These are phyloP conservation scores for Boletus insuetus DNA, from an alignment of 768 basidiomycete genomes.

Conservation along the genomic window DNA sequence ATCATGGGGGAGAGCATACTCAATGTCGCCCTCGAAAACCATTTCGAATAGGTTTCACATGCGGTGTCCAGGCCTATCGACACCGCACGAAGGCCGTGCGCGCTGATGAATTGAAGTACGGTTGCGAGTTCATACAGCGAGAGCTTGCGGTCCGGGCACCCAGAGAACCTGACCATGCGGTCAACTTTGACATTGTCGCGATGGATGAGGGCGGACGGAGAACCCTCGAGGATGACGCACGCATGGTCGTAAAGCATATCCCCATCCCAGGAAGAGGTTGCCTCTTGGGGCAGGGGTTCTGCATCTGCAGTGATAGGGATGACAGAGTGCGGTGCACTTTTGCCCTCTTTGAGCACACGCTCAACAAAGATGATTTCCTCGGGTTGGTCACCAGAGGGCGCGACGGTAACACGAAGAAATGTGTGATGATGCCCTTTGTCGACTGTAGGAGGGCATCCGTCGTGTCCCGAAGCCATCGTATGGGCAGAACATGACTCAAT, in stretches of 20 bases:
- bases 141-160: conserved; percentile 1
- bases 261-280: not conserved
- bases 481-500: conserved; percentile 9
- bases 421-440: conserved; percentile 9
- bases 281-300: not conserved
- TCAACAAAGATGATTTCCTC: conserved; percentile 9
- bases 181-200: conserved; percentile 1
- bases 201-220: conserved; percentile 1
- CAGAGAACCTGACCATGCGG: not conserved
- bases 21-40: conserved; percentile 9
- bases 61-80: conserved; percentile 7
- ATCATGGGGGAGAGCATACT: not conserved
- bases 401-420: conserved; percentile 7
- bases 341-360: conserved; percentile 2
- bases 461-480: not conserved
- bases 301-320: not conserved
- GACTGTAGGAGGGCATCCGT: not conserved
- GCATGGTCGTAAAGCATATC: conserved; percentile 13
- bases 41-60: conserved; percentile 12
- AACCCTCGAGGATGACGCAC: conserved; percentile 6
- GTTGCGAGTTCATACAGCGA: conserved; percentile 13
- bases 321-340: not conserved
- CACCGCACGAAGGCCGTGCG: not conserved
- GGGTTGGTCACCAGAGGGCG: conserved; percentile 1
- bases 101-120: conserved; percentile 8